Evolutionary conservation across 1,284 basidiomycete genomes (phyloP), one percentile per base, ranked within the genome.

Genomic region (Cryptococcus amylolentus): DNA sequence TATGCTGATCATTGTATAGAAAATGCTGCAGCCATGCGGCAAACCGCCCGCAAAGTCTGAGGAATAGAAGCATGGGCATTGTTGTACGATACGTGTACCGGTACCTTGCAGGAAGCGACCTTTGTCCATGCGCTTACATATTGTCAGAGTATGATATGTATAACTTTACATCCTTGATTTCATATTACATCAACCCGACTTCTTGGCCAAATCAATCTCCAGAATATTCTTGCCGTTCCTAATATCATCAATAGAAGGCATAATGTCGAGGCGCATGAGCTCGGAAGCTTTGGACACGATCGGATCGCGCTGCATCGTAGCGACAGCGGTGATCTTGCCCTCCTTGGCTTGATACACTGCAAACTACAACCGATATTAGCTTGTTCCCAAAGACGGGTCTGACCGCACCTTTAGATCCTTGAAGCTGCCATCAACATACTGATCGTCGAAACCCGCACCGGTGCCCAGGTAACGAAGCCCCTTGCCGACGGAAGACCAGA

Each of bases 1-100:
- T 35, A 14, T 35, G 26, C 12, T 12, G 14, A 47, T 44, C 16
- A 27, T 26, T 12, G 23, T 27, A 27, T 69, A 97, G 93, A 85
- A 88, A 60, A 97, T 98, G 94, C 81, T 98, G 43, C 94, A 98
- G 74, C 95, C 95, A n/a, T 98, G 92, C 70, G 95, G 94, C 0
- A 91, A 91, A 42, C 94, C 95, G 23, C 95, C 94, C 2, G 84
- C 84, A 47, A 95, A 94, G 78, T 90, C 94, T 62, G 93, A 97
- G 58, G 88, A 91, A 35, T 79, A 73, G 65, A 35, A 35, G 31
- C 31, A 10, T 6, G 31, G 3, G 31, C 10, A 35, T 35, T 35
- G 31, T 35, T 35, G 31, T 35, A 35, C 31, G 31, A 35, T 8
- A 8, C 6, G 31, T 35, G 31, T 35, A 35, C 10, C 10, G 31